phyloP scores from a whole-genome alignment of 306 rosid species.

The Inga oerstediana region DNA sequence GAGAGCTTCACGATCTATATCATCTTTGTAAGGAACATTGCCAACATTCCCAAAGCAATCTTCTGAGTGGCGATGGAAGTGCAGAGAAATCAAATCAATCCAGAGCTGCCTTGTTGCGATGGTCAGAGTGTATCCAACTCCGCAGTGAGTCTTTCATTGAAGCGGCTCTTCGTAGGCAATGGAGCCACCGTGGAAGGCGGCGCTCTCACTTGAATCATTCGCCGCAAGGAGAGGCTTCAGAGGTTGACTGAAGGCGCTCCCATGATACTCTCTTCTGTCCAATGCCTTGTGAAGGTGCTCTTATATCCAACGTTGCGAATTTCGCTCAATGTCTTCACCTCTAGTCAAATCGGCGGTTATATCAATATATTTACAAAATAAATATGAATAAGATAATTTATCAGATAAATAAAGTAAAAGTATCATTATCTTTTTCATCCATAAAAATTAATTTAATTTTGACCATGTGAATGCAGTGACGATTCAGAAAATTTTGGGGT shows the following conservation, averaged over 20 bases:
- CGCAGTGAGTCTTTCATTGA: conserved; percentile 36
- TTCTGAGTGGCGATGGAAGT: conserved; percentile 47
- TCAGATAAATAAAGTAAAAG: too few relatives aligned
- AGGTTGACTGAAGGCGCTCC: conserved; percentile 41
- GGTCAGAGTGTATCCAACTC: conserved; percentile 33
- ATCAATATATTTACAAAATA: too few relatives aligned
- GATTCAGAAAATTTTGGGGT: too few relatives aligned
- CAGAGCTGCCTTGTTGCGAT: conserved; percentile 7
- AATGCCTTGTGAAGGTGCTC: too few relatives aligned
- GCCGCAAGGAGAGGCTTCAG: conserved; percentile 36
- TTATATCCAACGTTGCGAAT: too few relatives aligned
- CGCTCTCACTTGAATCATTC: conserved; percentile 22
- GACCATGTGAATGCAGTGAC: too few relatives aligned
- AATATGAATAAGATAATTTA: too few relatives aligned
- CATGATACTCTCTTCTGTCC: neutral
- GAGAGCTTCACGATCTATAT: conserved; percentile 15
- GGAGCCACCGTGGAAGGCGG: conserved; percentile 30
- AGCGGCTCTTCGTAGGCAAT: conserved; percentile 30
- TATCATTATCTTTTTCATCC: too few relatives aligned
- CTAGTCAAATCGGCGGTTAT: too few relatives aligned
- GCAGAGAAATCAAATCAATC: conserved; percentile 41
- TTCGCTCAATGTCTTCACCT: too few relatives aligned
- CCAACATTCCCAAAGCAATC: conserved; percentile 35
- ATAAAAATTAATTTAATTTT: too few relatives aligned
- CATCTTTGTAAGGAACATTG: conserved; percentile 12